Evolutionary conservation across 164 flowering plant species (phyloP), one percentile per base, ranked within the genome.

Genomic region (Platanus orientalis): DNA sequence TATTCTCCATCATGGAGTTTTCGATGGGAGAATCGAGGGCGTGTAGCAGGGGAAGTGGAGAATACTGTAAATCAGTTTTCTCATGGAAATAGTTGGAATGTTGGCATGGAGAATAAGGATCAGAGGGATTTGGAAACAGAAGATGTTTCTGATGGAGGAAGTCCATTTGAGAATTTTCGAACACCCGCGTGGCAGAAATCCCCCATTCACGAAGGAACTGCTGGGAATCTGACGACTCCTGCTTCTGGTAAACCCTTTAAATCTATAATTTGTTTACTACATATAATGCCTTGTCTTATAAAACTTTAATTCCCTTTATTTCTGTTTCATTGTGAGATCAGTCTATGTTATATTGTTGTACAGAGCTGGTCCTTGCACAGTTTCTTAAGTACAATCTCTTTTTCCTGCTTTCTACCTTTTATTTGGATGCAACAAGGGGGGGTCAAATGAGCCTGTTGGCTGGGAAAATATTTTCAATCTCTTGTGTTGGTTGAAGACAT

Each of bases 1-100:
- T 66, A 80, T 79, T 94, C 98, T 6, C 98, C 98, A 19, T 78
- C 89, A 0, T 91, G 97, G 99, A 85, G 93, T 72, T 79, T 83
- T 66, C 84, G 75, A 19, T 83, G 94, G 94, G 96, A 92, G 69
- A 82, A 78, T 57, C 73, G 82, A 66, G 72, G 83, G 47, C 85
- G 84, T 69, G 84, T 87, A 40, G 83, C 82, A 40, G 90, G 85
- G 32, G 86, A 83, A 75, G 48, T 71, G 40, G 86, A 82, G 19
- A 72, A 73, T 67, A 40, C 76, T 10, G 42, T 72, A 0, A 64
- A 57, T 56, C 75, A 67, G 42, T 30, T 66, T 57, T 74, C 89
- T 62, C 65, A 58, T 65, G 80, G 76, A 40, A 64, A 55, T n/a
- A 62, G 75, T 25, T 67, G 77, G 39, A 80, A 76, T 65, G 69